Base-by-base conservation (phyloP, 1,284 basidiomycete genomes). In the Leccinum idahoense region DNA sequence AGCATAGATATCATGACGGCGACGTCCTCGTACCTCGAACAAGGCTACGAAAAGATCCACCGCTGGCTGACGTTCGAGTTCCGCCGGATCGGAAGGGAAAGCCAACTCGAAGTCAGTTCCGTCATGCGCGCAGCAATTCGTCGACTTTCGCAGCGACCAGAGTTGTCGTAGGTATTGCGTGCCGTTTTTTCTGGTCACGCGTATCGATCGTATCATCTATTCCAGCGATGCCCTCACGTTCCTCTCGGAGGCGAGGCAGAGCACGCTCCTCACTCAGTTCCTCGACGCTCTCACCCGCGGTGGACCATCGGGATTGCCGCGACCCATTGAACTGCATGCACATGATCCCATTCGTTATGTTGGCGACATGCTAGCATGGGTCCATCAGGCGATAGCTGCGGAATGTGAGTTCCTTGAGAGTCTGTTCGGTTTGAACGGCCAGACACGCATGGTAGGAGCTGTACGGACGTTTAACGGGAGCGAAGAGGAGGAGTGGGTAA, bases 361-460 rank as follows among this genome's bases (percentile, higher is more conserved):
- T 14, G 96, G 96, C 18, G 96, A 98, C 75, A 98, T 99, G 93
- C 86, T 99, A 4, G 96, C 96, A 0, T 99, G 96, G 97, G 89
- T 98, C 1, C 96, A 99, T 76, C 97, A 99, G 65, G 85, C 91
- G 0, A 94, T 97, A 64, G 96, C 96, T 0, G 90, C 89, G 4
- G 96, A 99, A 75, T 89, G 90, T 59, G 97, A 99, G 76, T 94
- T 95, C 70, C 81, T 98, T 20, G 94, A 96, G 71, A 81, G 85
- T 35, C 76, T 97, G 44, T 96, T 97, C 68, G 88, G 85, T 7
- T 73, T 93, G 59, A 84, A 82, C 61, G 64, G 65, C 5, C 68
- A 61, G 23, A 39, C 41, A 0, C 79, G 89, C 58, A 90, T 95
- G 86, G 89, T 96, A 56, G 94, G 92, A 23, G 85, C 87, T 60